phyloP scores from a whole-genome alignment of 495 filamentous ascomycete genomes.

The Annulohypoxylon bovei region DNA sequence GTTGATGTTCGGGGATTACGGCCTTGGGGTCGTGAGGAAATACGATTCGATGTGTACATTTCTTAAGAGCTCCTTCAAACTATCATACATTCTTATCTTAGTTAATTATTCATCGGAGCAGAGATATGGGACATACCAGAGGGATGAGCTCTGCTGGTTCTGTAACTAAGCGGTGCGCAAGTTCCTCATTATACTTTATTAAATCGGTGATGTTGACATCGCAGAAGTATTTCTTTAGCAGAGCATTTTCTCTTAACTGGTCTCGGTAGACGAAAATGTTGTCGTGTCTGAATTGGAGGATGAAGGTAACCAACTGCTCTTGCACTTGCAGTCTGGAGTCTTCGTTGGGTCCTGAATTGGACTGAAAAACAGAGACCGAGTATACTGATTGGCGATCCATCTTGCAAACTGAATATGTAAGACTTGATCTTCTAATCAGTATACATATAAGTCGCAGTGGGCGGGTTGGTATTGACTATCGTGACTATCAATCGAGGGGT shows the following conservation, averaged over 20 bases:
- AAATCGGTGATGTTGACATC: conserved; percentile 97
- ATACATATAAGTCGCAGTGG: not conserved
- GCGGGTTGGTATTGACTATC: not conserved
- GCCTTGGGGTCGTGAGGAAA: conserved; percentile 75
- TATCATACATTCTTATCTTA: conserved; percentile 50
- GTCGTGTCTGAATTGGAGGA: conserved; percentile 94
- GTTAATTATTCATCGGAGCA: not conserved
- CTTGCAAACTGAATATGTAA: conserved; percentile 31
- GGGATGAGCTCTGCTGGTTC: conserved; percentile 95
- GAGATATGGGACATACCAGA: conserved; percentile 64
- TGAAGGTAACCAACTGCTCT: conserved; percentile 78
- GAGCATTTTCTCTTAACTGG: conserved; percentile 93
- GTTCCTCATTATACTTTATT: conserved; percentile 95
- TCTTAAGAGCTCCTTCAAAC: conserved; percentile 91
- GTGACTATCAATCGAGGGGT: conserved; percentile 33
- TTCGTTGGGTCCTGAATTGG: conserved; percentile 64
- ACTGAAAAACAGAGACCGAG: conserved; percentile 80
- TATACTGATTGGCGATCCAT: conserved; percentile 94
- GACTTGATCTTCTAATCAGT: not conserved
- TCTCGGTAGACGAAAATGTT: conserved; percentile 99
- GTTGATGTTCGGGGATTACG: conserved; percentile 86
- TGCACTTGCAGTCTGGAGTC: conserved; percentile 66
- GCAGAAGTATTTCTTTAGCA: conserved; percentile 94
- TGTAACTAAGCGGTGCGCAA: conserved; percentile 88
- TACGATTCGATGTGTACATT: conserved; percentile 92